Evolutionary conservation across 306 rosid genomes (phyloP).

Genomic region (Casuarina glauca): DNA sequence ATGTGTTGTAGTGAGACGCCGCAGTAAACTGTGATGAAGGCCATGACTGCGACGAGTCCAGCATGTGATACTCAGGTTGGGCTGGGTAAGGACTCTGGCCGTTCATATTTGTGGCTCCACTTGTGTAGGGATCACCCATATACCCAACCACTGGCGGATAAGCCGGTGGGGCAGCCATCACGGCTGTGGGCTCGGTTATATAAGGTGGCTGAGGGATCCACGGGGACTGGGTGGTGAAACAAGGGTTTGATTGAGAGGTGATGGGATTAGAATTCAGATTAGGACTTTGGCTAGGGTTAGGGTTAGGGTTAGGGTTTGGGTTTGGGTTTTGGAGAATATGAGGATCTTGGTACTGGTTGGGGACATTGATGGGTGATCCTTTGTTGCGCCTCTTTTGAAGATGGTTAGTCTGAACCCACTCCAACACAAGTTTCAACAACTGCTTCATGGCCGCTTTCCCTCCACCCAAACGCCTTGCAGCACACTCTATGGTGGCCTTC

Average conservation of each 20-base stretch:
- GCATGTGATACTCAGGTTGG: slow-evolving; percentile 43
- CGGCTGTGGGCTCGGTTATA: slow-evolving; percentile 30
- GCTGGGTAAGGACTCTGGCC: slow-evolving; percentile 31
- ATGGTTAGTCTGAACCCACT: slow-evolving; percentile 94
- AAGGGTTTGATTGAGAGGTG: slow-evolving; percentile 33
- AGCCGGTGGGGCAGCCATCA: slow-evolving; percentile 25
- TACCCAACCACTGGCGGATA: slow-evolving; percentile 53
- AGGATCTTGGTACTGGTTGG: slow-evolving; percentile 32
- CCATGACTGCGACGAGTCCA: slow-evolving; percentile 66
- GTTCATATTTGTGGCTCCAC: slow-evolving; percentile 24
- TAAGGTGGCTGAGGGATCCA: slow-evolving; percentile 43
- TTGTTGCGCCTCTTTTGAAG: slow-evolving; percentile 59
- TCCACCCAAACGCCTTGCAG: slow-evolving; percentile 83
- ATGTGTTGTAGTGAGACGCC: slow-evolving; percentile 50
- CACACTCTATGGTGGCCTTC: slow-evolving; percentile 76
- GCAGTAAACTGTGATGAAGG: slow-evolving; percentile 46
- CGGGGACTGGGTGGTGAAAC: slow-evolving; percentile 30
- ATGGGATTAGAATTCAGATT: slow-evolving; percentile 14
- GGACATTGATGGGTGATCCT: slow-evolving; percentile 23
- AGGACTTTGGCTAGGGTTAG: slow-evolving; percentile 28
- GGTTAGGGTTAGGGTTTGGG: slow-evolving; percentile 13
- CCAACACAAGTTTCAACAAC: slow-evolving; percentile 78
- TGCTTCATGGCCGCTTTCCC: slow-evolving; percentile 95
- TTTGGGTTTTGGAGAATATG: slow-evolving; percentile 30
- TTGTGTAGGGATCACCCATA: slow-evolving; percentile 41